Evolutionary conservation across 331 rosid species (phyloP), one percentile per base, ranked within the genome.

Genomic region (Spiraea crenata): DNA sequence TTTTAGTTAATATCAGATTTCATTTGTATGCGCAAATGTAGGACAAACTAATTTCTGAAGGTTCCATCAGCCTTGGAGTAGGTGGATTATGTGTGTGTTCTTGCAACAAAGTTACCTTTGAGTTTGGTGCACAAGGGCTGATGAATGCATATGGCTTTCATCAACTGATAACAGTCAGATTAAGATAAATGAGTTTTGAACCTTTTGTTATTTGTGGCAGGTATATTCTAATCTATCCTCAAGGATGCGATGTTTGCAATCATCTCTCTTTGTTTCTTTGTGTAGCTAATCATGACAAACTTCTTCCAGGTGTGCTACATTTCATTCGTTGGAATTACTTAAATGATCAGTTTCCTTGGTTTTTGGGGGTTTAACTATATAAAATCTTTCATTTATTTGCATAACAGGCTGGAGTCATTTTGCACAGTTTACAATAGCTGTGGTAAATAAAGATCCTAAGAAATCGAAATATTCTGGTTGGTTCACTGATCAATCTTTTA

Each of bases 401-500:
- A 38, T 71, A 58, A 62, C 83, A 95, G 99, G 98, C 25, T 95
- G 99, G 99, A 95, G 98, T 79, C 98, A 89, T 86, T 95, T 95
- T 86, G 99, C 99, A 52, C 99, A 95, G 67, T 95, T 95, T 77
- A 92, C 99, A 15, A 95, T 95, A 77, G 99, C 99, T 58, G 98
- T 95, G 84, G 98, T 92, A 75, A 95, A 95, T 76, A 95, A 95
- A 86, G 99, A 95, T 77, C 96, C 96, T 13, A 95, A 89, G 83
- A 95, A 95, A 75, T 95, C 99, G 20, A 95, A 95, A 84, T 88
- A 91, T 85, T 95, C 99, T 76, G 99, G 99, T 95, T 52, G 49
- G 99, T 85, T 76, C 50, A 59, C 70, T 67, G 67, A 54, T 75
- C 49, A 45, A 34, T 49, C 2, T 63, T 55, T 16, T 76, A 68